Base-by-base conservation (phyloP, 495 filamentous ascomycete genomes). In the Daldinia bambusicola region DNA sequence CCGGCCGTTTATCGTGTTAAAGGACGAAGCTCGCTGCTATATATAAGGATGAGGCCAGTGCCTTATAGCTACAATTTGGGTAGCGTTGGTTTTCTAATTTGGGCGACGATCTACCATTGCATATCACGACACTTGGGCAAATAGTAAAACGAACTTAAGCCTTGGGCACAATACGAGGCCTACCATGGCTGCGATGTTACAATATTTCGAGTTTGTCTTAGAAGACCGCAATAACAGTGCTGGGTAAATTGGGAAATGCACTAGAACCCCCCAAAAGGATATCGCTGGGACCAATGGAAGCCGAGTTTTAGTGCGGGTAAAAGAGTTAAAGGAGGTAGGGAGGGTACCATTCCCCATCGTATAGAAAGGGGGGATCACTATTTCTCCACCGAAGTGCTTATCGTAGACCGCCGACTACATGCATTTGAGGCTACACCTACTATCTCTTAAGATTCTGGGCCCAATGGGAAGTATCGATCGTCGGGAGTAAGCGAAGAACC, bases 401-500 rank as follows among this genome's bases (percentile, higher is more conserved):
- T 22, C 38, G 45, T 53, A 32, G 50, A 22, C 50, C 30, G 26
- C 50, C 50, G 50, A n/a, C 6, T 53, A 53, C 6, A 7, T 32
- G 22, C 30, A 53, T 40, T 53, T 50, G 52, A 38, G 31, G 26
- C 16, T 51, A 50, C 40, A 58, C 40, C 14, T 45, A 41, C 51
- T 41, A 18, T 38, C 53, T 58, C 2, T 4, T 31, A 31, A 9
- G 18, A 50, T 48, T 58, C 66, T 50, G 32, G 52, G 20, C 40
- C 38, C 13, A 20, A 68, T 22, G 20, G 59, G 31, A 68, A 51
- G 58, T 68, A 48, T 34, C 36, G 66, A 68, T 63, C 58, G 34
- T n/a, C 48, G 10, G 40, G 30, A 34, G 38, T 30, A 43, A 30
- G 6, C n/a, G 66, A 31, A 48, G 58, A 20, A 34, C 61, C 16